These are phyloP conservation scores for Cyberlindnera veronae DNA, from an alignment of 805 yeast species.

Conservation along the genomic window DNA sequence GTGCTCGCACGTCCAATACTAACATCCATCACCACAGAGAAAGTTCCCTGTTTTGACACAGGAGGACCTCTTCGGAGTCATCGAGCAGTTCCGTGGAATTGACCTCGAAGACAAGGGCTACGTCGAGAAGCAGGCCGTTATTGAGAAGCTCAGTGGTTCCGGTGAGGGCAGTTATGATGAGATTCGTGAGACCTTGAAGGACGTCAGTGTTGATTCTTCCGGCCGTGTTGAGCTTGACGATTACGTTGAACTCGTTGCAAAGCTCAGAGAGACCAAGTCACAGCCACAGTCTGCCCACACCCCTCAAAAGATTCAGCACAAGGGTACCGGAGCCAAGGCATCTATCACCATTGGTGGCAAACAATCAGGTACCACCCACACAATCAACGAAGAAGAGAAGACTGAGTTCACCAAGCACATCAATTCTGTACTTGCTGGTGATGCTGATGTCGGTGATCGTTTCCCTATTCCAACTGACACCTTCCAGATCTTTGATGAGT, in stretches of 20 bases:
- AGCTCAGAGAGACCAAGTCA: constrained; percentile 55
- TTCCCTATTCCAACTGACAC: constrained; percentile 91
- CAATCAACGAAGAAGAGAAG: constrained; percentile 96
- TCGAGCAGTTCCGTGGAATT: constrained; percentile 81
- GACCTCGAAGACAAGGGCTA: constrained; percentile 93
- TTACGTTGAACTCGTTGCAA: constrained; percentile 80
- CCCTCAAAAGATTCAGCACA: constrained; percentile 38
- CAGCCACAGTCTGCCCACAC: constrained; percentile 33
- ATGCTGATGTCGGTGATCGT: constrained; percentile 75
- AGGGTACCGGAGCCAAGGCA: constrained; percentile 57
- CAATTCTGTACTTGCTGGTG: constrained; percentile 88
- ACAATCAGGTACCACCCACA: constrained; percentile 90
- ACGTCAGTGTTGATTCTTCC: constrained; percentile 90
- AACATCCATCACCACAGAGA: constrained; percentile 40
- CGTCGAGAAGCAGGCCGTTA: constrained; percentile 87
- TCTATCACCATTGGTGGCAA: constrained; percentile 82
- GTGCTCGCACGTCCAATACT: constrained; percentile 1
- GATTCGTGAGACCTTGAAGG: constrained; percentile 89
- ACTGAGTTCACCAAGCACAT: constrained; percentile 94
- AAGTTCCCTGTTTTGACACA: constrained; percentile 85
- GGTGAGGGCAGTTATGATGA: constrained; percentile 88
- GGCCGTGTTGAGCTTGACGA: constrained; percentile 97
- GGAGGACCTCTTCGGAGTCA: constrained; percentile 78
- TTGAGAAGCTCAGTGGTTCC: constrained; percentile 72
- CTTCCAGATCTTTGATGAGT: constrained; percentile 94